Evolutionary conservation across 768 basidiomycete genomes (phyloP), one percentile per base, ranked within the genome.

Genomic region (Lanmaoa pseudosensibilis): DNA sequence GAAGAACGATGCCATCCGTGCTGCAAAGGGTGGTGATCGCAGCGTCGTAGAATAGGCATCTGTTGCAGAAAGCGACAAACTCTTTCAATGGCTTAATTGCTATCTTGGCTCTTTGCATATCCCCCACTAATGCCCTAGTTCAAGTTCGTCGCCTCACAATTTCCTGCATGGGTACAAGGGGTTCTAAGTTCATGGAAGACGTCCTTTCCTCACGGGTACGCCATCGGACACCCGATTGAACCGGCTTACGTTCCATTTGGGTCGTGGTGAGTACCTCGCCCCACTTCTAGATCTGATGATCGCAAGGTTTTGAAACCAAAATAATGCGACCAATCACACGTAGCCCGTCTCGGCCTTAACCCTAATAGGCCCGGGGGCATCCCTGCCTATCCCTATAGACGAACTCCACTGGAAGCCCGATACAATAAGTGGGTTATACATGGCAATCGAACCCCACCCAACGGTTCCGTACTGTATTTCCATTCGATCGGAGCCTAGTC

Each of bases 11-110:
- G 67, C 67, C 15, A 54, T 57, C 46, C 54, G 40, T 33, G 66
- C 55, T 5, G 64, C 66, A 7, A 67, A 57, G 33, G 57, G 38
- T 79, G 69, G 60, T 79, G 81, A 59, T 83, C 30, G 52, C 7
- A 10, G n/a, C 19, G 11, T 46, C 18, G 50, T 50, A 38, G 40
- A 52, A 33, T 52, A 47, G 13, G 23, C 5, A 21, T 33, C 9
- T 40, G 12, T 21, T 19, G 34, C 25, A 5, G 40, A 47, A 45
- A 18, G 32, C 8, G 38, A 41, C 32, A 47, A 21, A 16, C 3
- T 13, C 25, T 7, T 15, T 4, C 19, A 6, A 32, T 38, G 49
- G 11, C n/a, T 25, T 27, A 19, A 43, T 21, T 43, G 21, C 4
- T 4, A 43, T 43, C 16, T 25, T 44, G 16, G 16, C 25, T 25